phyloP scores from a whole-genome alignment of 352 stramenopile species.

The Phytophthora hybrid region DNA sequence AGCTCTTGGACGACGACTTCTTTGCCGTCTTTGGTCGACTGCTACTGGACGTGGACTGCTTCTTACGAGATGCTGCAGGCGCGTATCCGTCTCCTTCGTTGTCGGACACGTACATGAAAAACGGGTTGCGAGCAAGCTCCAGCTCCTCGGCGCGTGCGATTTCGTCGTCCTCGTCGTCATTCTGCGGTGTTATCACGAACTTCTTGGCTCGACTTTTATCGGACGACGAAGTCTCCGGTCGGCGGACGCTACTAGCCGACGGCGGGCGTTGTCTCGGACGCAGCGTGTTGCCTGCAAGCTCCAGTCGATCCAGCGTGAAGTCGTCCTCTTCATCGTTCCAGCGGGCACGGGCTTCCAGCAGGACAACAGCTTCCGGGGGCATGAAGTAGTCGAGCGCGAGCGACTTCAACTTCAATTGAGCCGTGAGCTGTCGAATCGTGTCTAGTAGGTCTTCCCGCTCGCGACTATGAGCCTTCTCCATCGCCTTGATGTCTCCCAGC shows the following conservation, averaged over 20 bases:
- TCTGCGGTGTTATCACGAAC: conserved; percentile 37
- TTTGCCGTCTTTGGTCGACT: conserved; percentile 70
- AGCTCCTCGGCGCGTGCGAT: conserved; percentile 73
- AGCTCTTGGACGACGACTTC: conserved; percentile 56
- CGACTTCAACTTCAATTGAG: conserved; percentile 96
- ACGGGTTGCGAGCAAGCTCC: conserved; percentile 77
- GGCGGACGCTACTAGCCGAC: conserved; percentile 73
- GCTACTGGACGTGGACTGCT: conserved; percentile 26
- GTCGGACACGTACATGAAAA: conserved; percentile 87
- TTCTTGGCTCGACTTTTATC: conserved; percentile 67
- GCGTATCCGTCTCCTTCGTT: conserved; percentile 85
- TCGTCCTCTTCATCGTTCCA: conserved; percentile 86
- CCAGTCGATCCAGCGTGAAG: conserved; percentile 74
- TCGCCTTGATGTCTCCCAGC: conserved; percentile 93
- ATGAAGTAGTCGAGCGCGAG: conserved; percentile 95
- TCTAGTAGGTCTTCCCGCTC: conserved; percentile 96
- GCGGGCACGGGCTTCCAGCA: conserved; percentile 66
- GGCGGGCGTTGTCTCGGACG: conserved; percentile 67
- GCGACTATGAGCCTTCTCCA: conserved; percentile 92
- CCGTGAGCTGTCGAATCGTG: conserved; percentile 96
- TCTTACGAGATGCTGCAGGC: conserved; percentile 65
- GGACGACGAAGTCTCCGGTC: conserved; percentile 75
- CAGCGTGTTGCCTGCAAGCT: conserved; percentile 79
- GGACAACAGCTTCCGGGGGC: conserved; percentile 58
- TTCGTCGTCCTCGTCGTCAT: conserved; percentile 61